phyloP scores from a whole-genome alignment of 2,329 filamentous ascomycete species.

The Cordyceps militaris region DNA sequence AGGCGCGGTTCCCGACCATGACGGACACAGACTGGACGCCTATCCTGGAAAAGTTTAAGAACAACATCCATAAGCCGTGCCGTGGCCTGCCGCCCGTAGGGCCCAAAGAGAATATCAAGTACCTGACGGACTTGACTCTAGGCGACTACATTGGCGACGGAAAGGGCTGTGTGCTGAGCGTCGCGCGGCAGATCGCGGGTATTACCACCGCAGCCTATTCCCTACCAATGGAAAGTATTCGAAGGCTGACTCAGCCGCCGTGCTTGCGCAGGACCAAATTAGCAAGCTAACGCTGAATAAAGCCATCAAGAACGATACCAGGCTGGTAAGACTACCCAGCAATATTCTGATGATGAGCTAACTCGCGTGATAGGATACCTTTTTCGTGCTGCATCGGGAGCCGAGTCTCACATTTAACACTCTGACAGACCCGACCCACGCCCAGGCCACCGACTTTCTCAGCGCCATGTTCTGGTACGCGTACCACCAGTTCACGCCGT shows the following conservation, averaged over 20 bases:
- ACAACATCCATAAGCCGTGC: slow-evolving; percentile 12
- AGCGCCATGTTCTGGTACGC: slow-evolving; percentile 11
- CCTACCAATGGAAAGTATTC: slow-evolving; percentile 1
- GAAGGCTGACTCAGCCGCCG: not conserved
- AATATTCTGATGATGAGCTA: not conserved
- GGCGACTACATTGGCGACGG: slow-evolving; percentile 13
- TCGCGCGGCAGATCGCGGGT: not conserved
- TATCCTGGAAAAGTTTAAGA: not conserved
- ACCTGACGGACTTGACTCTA: slow-evolving; percentile 18
- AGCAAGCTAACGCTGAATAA: not conserved
- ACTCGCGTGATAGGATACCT: not conserved
- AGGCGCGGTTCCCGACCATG: not conserved
- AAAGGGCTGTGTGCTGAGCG: slow-evolving; percentile 21
- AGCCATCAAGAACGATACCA: not conserved
- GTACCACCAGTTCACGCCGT: slow-evolving; percentile 13
- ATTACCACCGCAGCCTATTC: not conserved
- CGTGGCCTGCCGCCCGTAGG: not conserved
- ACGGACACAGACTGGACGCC: not conserved
- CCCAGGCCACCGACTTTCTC: not conserved
- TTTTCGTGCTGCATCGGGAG: not conserved
- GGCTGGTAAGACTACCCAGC: not conserved
- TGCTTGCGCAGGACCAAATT: not conserved
- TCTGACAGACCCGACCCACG: not conserved
- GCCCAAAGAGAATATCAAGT: slow-evolving; percentile 14
- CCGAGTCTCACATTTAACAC: not conserved